Conservation (phyloP, 768 basidiomycete species). For the Boletus subcaerulescens region DNA sequence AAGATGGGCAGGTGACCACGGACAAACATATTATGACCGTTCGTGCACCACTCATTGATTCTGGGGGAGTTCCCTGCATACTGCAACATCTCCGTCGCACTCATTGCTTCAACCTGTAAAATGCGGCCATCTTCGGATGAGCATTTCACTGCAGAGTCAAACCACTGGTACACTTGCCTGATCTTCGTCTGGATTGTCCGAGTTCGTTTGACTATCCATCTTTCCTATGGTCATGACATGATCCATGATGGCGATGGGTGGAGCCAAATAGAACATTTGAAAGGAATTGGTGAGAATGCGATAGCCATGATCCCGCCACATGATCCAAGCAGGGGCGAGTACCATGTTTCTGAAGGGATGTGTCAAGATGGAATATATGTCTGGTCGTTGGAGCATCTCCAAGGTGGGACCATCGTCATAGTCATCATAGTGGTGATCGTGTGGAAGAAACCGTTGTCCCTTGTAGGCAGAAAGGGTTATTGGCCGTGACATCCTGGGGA, state of each 20-base stretch:
- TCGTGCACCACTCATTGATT: neutral
- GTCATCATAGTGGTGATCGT: neutral
- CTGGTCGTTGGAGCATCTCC: conserved; percentile 6
- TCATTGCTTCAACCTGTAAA: too few relatives aligned
- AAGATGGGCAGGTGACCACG: neutral
- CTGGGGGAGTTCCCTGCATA: too few relatives aligned
- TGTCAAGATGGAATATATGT: neutral
- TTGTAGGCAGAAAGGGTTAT: neutral
- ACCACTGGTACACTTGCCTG: too few relatives aligned
- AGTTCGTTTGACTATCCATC: too few relatives aligned
- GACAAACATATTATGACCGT: neutral
- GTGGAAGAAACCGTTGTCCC: neutral
- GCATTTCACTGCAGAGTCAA: too few relatives aligned
- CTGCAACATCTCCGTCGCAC: too few relatives aligned
- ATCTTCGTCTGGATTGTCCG: too few relatives aligned
- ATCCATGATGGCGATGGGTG: neutral
- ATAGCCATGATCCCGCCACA: conserved; percentile 12
- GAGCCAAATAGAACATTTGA: conserved; percentile 5
- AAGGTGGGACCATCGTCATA: conserved; percentile 9
- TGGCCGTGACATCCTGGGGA: neutral
- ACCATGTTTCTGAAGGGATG: neutral
- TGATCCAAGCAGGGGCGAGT: neutral
- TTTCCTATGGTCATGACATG: neutral
- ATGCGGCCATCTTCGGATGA: too few relatives aligned
- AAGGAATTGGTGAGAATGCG: conserved; percentile 1